Base-by-base conservation (phyloP, 257 asterid genomes). In the Nicotiana benthamiana region DNA sequence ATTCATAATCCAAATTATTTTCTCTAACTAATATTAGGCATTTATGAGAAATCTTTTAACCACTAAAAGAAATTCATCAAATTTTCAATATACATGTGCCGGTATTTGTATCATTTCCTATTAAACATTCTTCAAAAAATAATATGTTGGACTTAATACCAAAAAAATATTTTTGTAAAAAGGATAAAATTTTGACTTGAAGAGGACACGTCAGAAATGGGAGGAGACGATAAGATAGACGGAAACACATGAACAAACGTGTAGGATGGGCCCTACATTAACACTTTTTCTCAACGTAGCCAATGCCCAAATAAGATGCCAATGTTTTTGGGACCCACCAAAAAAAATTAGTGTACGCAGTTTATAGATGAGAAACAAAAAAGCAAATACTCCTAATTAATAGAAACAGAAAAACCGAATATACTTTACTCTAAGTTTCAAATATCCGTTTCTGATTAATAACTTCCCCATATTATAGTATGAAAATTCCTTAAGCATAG, bases 361-460 rank as follows among this genome's bases (percentile, higher is more conserved):
- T 61, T 10, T 13, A 8, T 40, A 40, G 9, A 79, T 60, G 15
- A 28, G 51, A 24, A 20, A 28, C 24, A 13, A 40, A 64, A 78
- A 61, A 82, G n/a, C 2, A 2, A 9, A 77, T 18, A 80, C 43
- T 3, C 51, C 66, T 46, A 52, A 32, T 27, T 53, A 52, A 36
- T 51, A 17, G 62, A 8, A 34, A 34, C 1, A 60, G 62, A 17
- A 28, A 40, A 79, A 83, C 80, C 82, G 97, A 89, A 93, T 93
- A 93, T 93, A 93, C 97, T 83, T 92, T 92, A 82, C 93, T 85
- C 91, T 84, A 61, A 84, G 68, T 79, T 22, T 79, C 83, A 84
- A 63, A 86, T 87, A 92, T 86, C 79, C 90, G 62, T 63, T 81
- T 85, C 36, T 74, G 79, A 74, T 74, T 74, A 32, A 7, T 75